phyloP scores from a whole-genome alignment of 2,329 filamentous ascomycete genomes.

The Cercospora janseana region DNA sequence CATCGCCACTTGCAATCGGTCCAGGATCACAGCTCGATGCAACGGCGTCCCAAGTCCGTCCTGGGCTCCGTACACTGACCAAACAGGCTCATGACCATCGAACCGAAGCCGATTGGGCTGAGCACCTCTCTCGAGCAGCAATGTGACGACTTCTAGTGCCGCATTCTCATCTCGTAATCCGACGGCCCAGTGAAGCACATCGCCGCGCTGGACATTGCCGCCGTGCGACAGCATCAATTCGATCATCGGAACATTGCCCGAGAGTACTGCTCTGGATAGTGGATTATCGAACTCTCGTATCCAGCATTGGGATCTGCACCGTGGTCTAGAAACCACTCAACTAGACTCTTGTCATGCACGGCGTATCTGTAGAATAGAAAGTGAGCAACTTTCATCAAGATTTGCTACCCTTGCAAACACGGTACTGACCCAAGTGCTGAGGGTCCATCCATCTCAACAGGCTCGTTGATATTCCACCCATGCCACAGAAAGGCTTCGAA shows the following conservation, averaged over 20 bases:
- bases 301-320: not conserved
- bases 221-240: not conserved
- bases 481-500: not conserved
- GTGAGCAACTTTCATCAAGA: not conserved
- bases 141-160: not conserved
- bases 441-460: not conserved
- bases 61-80: not conserved
- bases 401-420: not conserved
- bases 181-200: not conserved
- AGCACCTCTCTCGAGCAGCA: not conserved
- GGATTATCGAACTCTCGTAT: not conserved
- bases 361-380: not conserved
- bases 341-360: not conserved
- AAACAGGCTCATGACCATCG: not conserved
- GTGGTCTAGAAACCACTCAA: not conserved
- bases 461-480: not conserved
- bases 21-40: not conserved
- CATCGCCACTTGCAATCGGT: not conserved
- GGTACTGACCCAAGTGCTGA: not conserved
- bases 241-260: not conserved
- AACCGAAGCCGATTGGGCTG: not conserved
- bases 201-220: not conserved
- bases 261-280: not conserved
- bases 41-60: not conserved
- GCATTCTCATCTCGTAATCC: not conserved